These are phyloP conservation scores for Arabis hirsuta DNA, from an alignment of 345 rosid genomes.

Conservation along the genomic window DNA sequence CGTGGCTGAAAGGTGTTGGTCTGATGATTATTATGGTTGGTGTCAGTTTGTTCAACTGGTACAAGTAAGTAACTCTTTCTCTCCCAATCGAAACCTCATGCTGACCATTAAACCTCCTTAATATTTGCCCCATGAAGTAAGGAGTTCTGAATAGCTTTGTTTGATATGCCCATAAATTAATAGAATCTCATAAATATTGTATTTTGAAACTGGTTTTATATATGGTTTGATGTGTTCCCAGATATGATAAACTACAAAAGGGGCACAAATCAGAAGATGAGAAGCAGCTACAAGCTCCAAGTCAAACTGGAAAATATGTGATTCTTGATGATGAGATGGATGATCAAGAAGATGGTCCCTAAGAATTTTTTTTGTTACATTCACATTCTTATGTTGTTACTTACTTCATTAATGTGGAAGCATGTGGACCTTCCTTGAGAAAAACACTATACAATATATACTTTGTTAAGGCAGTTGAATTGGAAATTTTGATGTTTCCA, in stretches of 20 bases:
- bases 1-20: conserved; percentile 93
- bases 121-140: conserved; percentile 6
- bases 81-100: not conserved
- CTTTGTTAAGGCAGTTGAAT: not conserved
- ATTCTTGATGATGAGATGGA: conserved; percentile 91
- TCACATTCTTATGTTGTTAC: conserved; percentile 2
- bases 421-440: conserved; percentile 15
- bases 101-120: too few species aligned
- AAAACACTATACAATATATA: not conserved
- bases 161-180: not conserved
- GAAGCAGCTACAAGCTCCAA: conserved; percentile 32
- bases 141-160: not conserved
- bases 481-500: conserved; percentile 21
- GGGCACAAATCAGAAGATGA: conserved; percentile 51
- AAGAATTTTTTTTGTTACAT: conserved; percentile 36
- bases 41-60: conserved; percentile 95
- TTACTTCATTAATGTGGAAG: conserved; percentile 16
- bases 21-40: conserved; percentile 84
- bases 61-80: conserved; percentile 73
- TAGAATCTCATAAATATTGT: not conserved
- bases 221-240: conserved; percentile 38
- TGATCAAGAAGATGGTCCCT: conserved; percentile 58
- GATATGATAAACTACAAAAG: conserved; percentile 73
- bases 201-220: not conserved
- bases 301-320: conserved; percentile 67